Conservation (phyloP, 2,329 filamentous ascomycete species). For the Trichoderma sp. region DNA sequence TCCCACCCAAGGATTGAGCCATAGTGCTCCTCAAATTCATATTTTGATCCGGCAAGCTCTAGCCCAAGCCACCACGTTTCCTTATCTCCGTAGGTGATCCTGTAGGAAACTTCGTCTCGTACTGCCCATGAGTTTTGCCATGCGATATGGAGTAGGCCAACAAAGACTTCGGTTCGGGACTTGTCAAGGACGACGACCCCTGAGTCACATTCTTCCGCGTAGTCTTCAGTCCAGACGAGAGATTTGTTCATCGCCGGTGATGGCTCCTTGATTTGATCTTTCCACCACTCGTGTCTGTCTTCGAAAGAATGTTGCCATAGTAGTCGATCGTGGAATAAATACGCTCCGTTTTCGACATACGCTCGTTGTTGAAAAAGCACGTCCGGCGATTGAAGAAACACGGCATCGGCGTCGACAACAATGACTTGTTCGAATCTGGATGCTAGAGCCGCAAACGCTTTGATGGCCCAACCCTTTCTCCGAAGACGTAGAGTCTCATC, state of each 20-base stretch:
- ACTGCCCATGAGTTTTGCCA: constrained; percentile 48
- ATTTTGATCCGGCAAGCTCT: constrained; percentile 41
- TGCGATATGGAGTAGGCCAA: constrained; percentile 43
- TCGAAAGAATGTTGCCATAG: constrained; percentile 39
- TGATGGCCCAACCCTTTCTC: constrained; percentile 43
- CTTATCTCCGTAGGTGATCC: constrained; percentile 47
- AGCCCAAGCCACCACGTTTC: constrained; percentile 50
- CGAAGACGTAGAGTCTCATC: constrained; percentile 34
- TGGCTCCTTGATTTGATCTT: constrained; percentile 39
- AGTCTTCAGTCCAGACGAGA: constrained; percentile 42
- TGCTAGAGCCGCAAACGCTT: constrained; percentile 43
- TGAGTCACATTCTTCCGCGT: constrained; percentile 45
- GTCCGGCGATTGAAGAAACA: constrained; percentile 42
- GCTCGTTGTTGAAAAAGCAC: constrained; percentile 34
- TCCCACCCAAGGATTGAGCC: constrained; percentile 43
- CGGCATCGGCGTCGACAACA: constrained; percentile 42
- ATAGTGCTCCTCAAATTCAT: constrained; percentile 45
- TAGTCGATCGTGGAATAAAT: constrained; percentile 46
- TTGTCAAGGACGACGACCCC: constrained; percentile 47
- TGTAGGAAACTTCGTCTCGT: constrained; percentile 43
- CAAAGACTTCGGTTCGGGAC: constrained; percentile 37
- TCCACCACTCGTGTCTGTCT: constrained; percentile 42
- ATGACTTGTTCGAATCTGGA: constrained; percentile 41
- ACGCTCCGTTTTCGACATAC: constrained; percentile 37
- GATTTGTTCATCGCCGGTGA: constrained; percentile 37